Base-by-base conservation (phyloP, 164 flowering plant species). In the Liriodendron chinense region DNA sequence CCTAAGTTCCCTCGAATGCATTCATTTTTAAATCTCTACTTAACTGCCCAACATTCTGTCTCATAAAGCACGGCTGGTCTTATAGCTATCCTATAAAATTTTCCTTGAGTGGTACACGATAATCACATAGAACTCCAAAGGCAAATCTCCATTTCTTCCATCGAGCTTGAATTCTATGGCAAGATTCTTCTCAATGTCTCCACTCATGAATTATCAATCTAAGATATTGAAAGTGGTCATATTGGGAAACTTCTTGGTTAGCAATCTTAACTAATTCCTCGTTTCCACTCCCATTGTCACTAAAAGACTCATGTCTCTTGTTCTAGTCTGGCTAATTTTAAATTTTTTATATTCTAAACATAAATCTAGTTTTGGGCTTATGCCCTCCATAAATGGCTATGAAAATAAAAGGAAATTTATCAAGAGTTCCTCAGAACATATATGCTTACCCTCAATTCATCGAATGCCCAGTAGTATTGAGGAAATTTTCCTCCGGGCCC, bases 401-500 rank as follows among this genome's bases (percentile, higher is more conserved):
- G 43, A 34, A 34, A 13, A 1, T 25, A 74, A 67, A 74, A 22
- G 64, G 24, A 71, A 74, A 22, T 47, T 21, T 6, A 56, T 20
- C n/a, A 77, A 25, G 13, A 75, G 26, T 53, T 53, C 25, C 28
- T 49, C 72, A 70, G 14, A 4, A 50, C 21, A 49, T 9, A 24
- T 53, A 72, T 61, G 48, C 86, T 86, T 79, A 94, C 98, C 84
- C 94, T 86, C 57, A 96, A 77, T 78, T 96, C 99, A 48, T 93
- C 94, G 74, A 88, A 96, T 67, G 99, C 97, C 87, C 85, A 86
- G 74, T 86, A 93, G 74, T 94, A 96, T 76, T 96, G 98, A 74
- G 98, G 89, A 86, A 93, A 78, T 76, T 87, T 96, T 71, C 98
- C 97, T 68, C 92, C 88, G 68, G 94, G 87, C 3, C 98, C 99